phyloP scores from a whole-genome alignment of 2,329 filamentous ascomycete species.

The Rutstroemia sp. region DNA sequence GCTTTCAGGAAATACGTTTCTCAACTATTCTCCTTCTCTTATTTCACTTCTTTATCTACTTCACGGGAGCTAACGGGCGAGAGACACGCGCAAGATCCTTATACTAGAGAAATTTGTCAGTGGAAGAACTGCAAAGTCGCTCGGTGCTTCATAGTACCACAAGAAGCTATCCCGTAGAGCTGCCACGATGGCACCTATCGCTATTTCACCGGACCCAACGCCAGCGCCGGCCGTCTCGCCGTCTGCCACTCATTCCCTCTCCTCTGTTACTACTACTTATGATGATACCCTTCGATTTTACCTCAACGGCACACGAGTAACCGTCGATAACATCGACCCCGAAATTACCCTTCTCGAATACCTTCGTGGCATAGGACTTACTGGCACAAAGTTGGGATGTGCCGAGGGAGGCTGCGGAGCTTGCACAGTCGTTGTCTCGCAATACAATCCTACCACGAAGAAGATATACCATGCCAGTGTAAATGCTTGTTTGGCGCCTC shows the following conservation, averaged over 20 bases:
- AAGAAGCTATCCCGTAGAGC: not conserved
- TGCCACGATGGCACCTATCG: conserved; percentile 48
- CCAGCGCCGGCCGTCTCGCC: conserved; percentile 33
- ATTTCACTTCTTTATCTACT: not conserved
- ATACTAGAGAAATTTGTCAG: too few relatives aligned
- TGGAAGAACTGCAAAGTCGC: too few relatives aligned
- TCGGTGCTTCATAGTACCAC: too few relatives aligned
- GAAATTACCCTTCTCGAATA: conserved; percentile 92
- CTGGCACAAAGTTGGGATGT: conserved; percentile 93
- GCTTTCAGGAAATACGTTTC: too few relatives aligned
- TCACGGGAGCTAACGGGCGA: not conserved
- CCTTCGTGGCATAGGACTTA: conserved; percentile 83
- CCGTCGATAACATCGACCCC: conserved; percentile 80
- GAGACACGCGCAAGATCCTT: too few relatives aligned
- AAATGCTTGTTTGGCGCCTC: conserved; percentile 88
- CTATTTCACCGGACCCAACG: conserved; percentile 42
- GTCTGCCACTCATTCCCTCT: conserved; percentile 34
- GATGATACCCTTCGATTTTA: conserved; percentile 89
- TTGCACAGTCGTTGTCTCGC: conserved; percentile 90
- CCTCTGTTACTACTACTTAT: conserved; percentile 64
- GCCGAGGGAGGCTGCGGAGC: conserved; percentile 95
- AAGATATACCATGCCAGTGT: conserved; percentile 94
- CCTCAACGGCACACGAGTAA: conserved; percentile 86
- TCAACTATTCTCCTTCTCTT: not conserved
- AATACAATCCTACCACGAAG: conserved; percentile 78